Conservation (phyloP, 805 yeast genomes). For the Candida dendrica region DNA sequence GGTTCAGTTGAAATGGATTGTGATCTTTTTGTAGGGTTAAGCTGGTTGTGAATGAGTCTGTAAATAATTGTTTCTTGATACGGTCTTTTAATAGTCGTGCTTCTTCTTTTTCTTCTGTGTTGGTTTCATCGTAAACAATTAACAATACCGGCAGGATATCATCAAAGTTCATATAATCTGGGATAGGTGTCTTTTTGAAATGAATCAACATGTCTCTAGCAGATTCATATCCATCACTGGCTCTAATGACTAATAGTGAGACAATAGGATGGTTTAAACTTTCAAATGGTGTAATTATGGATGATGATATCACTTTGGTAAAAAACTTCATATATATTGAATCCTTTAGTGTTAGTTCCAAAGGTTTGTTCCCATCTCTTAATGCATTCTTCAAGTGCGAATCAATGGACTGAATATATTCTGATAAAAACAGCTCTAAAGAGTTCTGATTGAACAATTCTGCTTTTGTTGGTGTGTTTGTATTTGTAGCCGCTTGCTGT, state of each 20-base stretch:
- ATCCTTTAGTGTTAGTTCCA: conserved; percentile 28
- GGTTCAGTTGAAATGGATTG: conserved; percentile 13
- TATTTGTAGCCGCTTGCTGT: conserved; percentile 13
- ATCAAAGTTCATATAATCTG: conserved; percentile 59
- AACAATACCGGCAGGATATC: conserved; percentile 51
- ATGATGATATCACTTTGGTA: conserved; percentile 50
- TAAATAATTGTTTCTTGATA: conserved; percentile 29
- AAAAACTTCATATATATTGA: conserved; percentile 52
- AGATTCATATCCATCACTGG: conserved; percentile 42
- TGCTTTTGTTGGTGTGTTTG: conserved; percentile 15
- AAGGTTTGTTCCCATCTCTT: conserved; percentile 13
- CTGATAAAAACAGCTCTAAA: conserved; percentile 27
- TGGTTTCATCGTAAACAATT: conserved; percentile 39
- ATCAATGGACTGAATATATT: conserved; percentile 24
- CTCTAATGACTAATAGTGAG: conserved; percentile 60
- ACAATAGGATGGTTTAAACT: conserved; percentile 82
- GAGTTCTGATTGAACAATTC: conserved; percentile 28
- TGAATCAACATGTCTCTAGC: conserved; percentile 51
- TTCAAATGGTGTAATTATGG: conserved; percentile 68
- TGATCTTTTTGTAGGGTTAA: conserved; percentile 6
- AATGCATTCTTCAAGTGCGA: conserved; percentile 7
- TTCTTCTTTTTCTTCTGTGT: conserved; percentile 35
- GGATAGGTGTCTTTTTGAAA: conserved; percentile 41
- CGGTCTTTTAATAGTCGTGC: conserved; percentile 30
- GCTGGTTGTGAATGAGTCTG: conserved; percentile 20